Percentiles rank a stretch among this genome's conserved stretches.
phyloP scores from a whole-genome alignment of 257 asterid genomes.

The Solanum peruvianum region DNA sequence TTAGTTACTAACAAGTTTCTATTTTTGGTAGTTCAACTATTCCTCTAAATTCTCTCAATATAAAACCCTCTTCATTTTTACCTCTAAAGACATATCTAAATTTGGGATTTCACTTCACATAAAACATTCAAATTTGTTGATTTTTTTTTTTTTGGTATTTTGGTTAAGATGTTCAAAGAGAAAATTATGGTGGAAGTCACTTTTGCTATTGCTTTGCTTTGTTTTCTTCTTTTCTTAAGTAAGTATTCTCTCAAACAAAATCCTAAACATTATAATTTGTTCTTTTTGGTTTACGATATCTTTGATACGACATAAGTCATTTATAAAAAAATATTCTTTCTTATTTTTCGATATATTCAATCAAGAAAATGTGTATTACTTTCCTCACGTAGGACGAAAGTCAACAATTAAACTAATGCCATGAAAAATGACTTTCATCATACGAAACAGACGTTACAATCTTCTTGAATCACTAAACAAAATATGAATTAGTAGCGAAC shows the following conservation, averaged over 20 bases:
- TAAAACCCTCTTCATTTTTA: background rate
- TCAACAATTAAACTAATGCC: background rate
- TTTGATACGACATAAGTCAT: background rate
- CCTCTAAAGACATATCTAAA: background rate
- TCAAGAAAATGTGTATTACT: background rate
- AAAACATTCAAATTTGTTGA: background rate
- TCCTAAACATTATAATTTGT: background rate
- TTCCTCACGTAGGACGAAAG: background rate
- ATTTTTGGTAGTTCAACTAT: background rate
- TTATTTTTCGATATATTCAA: background rate
- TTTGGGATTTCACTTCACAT: background rate
- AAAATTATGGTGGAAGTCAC: background rate
- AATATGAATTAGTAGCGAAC: background rate
- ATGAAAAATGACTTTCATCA: background rate
- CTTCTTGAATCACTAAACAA: background rate
- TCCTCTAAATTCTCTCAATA: background rate
- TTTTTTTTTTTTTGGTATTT: background rate
- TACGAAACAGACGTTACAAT: background rate
- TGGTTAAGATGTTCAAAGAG: slow-evolving; percentile 7
- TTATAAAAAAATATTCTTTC: background rate
- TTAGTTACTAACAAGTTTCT: background rate
- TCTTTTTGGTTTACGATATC: background rate
- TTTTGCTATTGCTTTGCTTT: slow-evolving; percentile 16
- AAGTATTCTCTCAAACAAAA: background rate
- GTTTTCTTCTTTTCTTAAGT: slow-evolving; percentile 34